These are phyloP conservation scores for Naganishia antarctica DNA, from an alignment of 768 basidiomycete genomes.

Conservation along the genomic window DNA sequence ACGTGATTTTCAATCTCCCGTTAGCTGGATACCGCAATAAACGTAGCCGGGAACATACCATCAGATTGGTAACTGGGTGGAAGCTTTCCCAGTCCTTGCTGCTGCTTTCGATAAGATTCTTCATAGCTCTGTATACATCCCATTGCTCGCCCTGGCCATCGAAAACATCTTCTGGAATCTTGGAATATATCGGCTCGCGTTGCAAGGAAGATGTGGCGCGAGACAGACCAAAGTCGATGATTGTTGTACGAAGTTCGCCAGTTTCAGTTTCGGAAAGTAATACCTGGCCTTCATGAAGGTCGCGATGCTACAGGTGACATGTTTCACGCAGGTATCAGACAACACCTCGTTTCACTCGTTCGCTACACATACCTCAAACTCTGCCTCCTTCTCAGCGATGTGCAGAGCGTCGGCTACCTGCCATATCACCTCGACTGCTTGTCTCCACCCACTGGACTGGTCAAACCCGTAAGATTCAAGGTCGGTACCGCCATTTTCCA, in stretches of 20 bases:
- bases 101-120: constrained; percentile 53
- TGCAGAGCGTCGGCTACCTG: constrained; percentile 74
- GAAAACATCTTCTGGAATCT: constrained; percentile 82
- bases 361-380: constrained; percentile 72
- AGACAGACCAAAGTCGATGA: constrained; percentile 93
- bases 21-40: neutral
- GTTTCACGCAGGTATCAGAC: neutral
- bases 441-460: constrained; percentile 61
- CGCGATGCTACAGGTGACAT: constrained; percentile 68
- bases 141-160: constrained; percentile 89
- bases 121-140: constrained; percentile 89
- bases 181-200: constrained; percentile 63
- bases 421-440: constrained; percentile 86
- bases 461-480: constrained; percentile 76
- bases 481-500: constrained; percentile 85
- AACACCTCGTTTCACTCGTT: neutral
- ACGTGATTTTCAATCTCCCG: neutral
- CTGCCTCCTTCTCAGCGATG: constrained; percentile 69
- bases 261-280: constrained; percentile 58
- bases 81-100: constrained; percentile 66
- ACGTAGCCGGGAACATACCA: constrained; percentile 57
- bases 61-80: constrained; percentile 77
- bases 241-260: constrained; percentile 60
- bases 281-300: constrained; percentile 98
- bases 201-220: constrained; percentile 62